These are phyloP conservation scores for Chaetoceros tenuissimus DNA, from an alignment of 108 stramenopile genomes.

Conservation along the genomic window DNA sequence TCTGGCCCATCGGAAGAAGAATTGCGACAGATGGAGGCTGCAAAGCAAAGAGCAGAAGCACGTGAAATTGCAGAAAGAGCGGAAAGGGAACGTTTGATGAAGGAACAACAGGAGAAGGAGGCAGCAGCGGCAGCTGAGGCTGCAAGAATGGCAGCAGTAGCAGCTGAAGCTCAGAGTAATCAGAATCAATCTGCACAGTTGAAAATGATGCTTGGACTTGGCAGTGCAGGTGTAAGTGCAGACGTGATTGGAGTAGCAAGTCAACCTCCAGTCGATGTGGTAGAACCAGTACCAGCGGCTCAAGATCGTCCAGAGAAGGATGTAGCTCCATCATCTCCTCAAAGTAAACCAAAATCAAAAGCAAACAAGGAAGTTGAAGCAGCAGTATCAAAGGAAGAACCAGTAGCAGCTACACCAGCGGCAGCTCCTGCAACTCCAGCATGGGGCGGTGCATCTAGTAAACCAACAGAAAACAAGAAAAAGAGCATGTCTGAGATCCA, in stretches of 20 bases:
- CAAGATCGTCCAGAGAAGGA: conserved; percentile 14
- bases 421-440: conserved; percentile 46
- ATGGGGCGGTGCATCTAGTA: conserved; percentile 53
- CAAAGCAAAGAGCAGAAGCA: conserved; percentile 18
- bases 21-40: conserved; percentile 13
- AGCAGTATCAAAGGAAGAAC: conserved; percentile 11
- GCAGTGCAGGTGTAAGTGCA: conserved; percentile 10
- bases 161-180: conserved; percentile 18
- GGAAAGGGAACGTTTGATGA: conserved; percentile 11
- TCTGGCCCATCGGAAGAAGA: conserved; percentile 10
- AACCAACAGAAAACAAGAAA: conserved; percentile 6
- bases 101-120: conserved; percentile 11
- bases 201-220: conserved; percentile 85
- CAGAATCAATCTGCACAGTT: conserved; percentile 58
- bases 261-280: neutral
- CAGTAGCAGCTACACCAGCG: conserved; percentile 15
- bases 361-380: conserved; percentile 1
- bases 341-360: conserved; percentile 1
- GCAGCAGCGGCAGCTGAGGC: conserved; percentile 10
- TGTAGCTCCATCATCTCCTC: conserved; percentile 4
- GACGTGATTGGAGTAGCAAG: conserved; percentile 1
- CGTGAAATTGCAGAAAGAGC: conserved; percentile 13
- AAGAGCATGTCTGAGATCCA: conserved; percentile 88
- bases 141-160: conserved; percentile 4
- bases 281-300: conserved; percentile 11